These are phyloP conservation scores for Cyberlindnera galapagoensis DNA, from an alignment of 805 yeast species.

Conservation along the genomic window DNA sequence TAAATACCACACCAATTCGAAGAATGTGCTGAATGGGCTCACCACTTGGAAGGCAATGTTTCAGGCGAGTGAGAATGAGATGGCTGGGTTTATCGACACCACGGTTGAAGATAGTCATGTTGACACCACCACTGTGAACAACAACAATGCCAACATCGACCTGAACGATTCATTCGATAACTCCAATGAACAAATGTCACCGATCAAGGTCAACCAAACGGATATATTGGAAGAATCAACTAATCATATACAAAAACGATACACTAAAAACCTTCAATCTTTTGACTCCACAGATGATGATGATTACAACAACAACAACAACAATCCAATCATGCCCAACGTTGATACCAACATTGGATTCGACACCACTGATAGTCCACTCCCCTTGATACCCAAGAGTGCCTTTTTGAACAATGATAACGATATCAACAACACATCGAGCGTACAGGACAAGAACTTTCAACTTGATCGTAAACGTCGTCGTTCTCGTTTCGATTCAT, in stretches of 20 bases:
- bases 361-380: conserved; percentile 24
- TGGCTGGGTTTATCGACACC: conserved; percentile 45
- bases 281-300: conserved; percentile 1
- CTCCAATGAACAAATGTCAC: conserved; percentile 23
- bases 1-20: conserved; percentile 51
- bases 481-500: conserved; percentile 24
- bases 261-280: conserved; percentile 6
- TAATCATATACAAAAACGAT: conserved; percentile 15
- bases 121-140: conserved; percentile 1
- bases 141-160: not conserved
- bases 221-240: conserved; percentile 20
- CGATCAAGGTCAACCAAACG: conserved; percentile 17
- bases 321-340: conserved; percentile 25
- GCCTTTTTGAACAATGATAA: conserved; percentile 19
- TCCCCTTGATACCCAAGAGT: conserved; percentile 22
- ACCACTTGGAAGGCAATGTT: conserved; percentile 74
- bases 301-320: conserved; percentile 2
- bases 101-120: conserved; percentile 8
- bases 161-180: conserved; percentile 10
- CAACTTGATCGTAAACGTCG: conserved; percentile 18
- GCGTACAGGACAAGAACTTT: conserved; percentile 21
- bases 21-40: conserved; percentile 57
- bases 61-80: conserved; percentile 63
- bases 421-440: conserved; percentile 22
- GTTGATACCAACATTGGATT: conserved; percentile 14